phyloP scores from a whole-genome alignment of 345 rosid species.

The Eucalyptus grandis region DNA sequence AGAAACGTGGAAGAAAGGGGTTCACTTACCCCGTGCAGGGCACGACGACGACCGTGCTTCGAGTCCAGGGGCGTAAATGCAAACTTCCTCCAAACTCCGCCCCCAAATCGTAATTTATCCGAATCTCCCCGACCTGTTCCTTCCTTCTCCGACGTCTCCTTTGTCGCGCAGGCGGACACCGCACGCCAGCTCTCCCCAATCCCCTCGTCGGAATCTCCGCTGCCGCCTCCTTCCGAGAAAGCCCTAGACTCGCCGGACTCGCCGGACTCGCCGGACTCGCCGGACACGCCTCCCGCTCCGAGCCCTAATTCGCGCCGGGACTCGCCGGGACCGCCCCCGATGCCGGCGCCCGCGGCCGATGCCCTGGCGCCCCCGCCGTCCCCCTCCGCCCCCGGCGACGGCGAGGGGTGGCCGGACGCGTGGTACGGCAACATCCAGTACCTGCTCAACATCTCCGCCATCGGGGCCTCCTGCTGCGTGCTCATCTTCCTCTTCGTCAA shows the following conservation, averaged over 20 bases:
- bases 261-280: background rate
- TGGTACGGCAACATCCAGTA: conserved; percentile 97
- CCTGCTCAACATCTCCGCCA: conserved; percentile 73
- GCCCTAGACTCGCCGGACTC: background rate
- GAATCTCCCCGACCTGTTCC: background rate
- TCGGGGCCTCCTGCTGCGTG: conserved; percentile 76
- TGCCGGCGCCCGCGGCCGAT: background rate
- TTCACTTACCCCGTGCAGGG: background rate
- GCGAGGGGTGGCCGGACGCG: conserved; percentile 16
- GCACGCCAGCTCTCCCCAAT: background rate
- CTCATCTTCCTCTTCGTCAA: conserved; percentile 79
- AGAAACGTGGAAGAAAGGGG: background rate
- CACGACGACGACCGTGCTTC: background rate
- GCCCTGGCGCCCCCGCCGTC: conserved; percentile 31
- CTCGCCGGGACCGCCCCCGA: background rate
- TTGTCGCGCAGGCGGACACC: background rate
- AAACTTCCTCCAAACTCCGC: background rate
- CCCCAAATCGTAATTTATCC: background rate
- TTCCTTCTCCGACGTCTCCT: background rate
- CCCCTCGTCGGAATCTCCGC: background rate
- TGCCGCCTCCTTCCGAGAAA: background rate
- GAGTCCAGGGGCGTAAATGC: background rate
- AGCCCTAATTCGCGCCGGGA: background rate
- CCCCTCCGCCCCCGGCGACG: conserved; percentile 14
- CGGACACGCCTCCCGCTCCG: background rate